Evolutionary conservation across 768 basidiomycete genomes (phyloP), one percentile per base, ranked within the genome.

Genomic region (Gloeopeniophorella convolvens): DNA sequence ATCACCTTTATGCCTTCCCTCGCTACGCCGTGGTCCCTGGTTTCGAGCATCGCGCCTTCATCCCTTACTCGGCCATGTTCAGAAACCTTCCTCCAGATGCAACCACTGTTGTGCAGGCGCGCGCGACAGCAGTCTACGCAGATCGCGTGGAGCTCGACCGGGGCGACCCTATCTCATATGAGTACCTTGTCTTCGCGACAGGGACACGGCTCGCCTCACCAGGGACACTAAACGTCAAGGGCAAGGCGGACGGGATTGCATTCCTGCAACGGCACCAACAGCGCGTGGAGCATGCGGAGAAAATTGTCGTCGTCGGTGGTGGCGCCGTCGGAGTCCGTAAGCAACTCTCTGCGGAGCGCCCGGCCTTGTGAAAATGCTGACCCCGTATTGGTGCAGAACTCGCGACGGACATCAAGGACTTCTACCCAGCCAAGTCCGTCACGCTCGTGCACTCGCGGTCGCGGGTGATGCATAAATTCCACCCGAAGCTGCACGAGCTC

Each of bases 291-390:
- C 44, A 56, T 8, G 66, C 68, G 3, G 56, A 57, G 23, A 61
- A 63, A 32, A 54, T 71, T 12, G 62, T 69, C 24, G 57, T 72
- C 18, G 45, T 70, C 18, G 71, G 71, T 12, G 70, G 65, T 27
- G 71, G 71, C 3, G 66, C 71, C 8, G 66, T 69, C 7, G 71
- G 71, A 5, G 58, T 71, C n/a, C 64, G 64, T 65, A 35, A 30
- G 63, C 57, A 15, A n/a, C 32, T 39, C 28, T 7, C 28, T 33
- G n/a, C 18, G 3, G 4, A 12, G 21, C 15, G 12, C 12, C 7
- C 18, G 10, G 26, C 23, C 15, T 45, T 10, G 20, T 9, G n/a
- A 31, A 30, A 35, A 35, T n/a, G n/a, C n/a, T n/a, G 18, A 8
- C 15, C 7, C 34, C 9, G 3, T 43, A 7, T 2, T 10, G 9